A percentile compares a stretch with the other conserved stretches of the same genome.
phyloP scores from a whole-genome alignment of 2,329 filamentous ascomycete genomes.

The Colletotrichum magnum region DNA sequence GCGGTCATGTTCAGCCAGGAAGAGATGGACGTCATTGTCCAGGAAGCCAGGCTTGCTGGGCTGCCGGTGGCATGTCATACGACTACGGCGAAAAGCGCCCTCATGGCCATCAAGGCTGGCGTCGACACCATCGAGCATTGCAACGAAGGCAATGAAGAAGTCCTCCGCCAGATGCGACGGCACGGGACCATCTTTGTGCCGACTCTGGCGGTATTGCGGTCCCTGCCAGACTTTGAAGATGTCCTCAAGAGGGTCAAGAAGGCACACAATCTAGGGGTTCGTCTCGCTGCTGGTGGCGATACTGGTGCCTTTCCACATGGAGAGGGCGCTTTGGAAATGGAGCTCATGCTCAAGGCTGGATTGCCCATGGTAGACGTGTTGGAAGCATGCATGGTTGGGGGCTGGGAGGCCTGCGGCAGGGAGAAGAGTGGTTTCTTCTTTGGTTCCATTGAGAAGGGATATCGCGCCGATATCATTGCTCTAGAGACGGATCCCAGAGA shows the following conservation, averaged over 20 bases:
- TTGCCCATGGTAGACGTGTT: conserved; percentile 65
- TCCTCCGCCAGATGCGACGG: conserved; percentile 59
- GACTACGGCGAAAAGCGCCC: conserved; percentile 56
- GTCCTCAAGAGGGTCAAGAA: conserved; percentile 56
- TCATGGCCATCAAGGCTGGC: conserved; percentile 62
- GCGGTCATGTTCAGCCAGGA: conserved; percentile 61
- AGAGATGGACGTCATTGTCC: conserved; percentile 65
- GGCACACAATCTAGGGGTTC: conserved; percentile 62
- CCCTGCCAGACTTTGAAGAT: conserved; percentile 18
- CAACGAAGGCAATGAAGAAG: conserved; percentile 53
- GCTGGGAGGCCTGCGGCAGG: conserved; percentile 69
- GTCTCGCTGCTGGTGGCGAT: conserved; percentile 66
- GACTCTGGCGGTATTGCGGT: conserved; percentile 58
- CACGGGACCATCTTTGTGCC: conserved; percentile 66
- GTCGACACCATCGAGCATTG: conserved; percentile 65
- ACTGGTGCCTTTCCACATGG: conserved; percentile 69
- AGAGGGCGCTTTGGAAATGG: conserved; percentile 66
- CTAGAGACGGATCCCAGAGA: conserved; percentile 59
- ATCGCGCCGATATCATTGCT: conserved; percentile 66
- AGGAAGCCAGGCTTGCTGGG: conserved; percentile 58
- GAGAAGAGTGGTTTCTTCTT: conserved; percentile 66
- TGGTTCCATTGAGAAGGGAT: conserved; percentile 64
- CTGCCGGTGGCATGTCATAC: conserved; percentile 61
- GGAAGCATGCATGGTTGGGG: conserved; percentile 63
- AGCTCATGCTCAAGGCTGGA: conserved; percentile 66